phyloP scores from a whole-genome alignment of 257 asterid species.

The Cinchona pubescens region DNA sequence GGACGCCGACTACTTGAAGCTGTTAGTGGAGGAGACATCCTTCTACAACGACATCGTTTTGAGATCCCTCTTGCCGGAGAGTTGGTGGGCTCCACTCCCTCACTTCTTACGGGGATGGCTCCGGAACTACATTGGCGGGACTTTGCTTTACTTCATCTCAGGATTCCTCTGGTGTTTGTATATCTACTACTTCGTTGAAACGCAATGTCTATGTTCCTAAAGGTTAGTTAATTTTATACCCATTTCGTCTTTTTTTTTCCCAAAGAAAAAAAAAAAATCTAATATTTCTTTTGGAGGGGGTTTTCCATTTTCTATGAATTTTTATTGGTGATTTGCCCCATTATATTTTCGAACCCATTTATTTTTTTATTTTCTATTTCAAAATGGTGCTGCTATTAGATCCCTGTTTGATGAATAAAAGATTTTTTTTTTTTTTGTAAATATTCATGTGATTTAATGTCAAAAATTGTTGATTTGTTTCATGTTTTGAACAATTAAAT shows the following conservation, averaged over 20 bases:
- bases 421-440: not conserved
- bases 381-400: not conserved
- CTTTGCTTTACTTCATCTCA: slow-evolving; percentile 56
- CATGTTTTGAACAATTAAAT: not conserved
- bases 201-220: slow-evolving; percentile 67
- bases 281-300: not conserved
- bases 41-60: slow-evolving; percentile 75
- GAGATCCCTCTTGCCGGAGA: slow-evolving; percentile 55
- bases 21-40: slow-evolving; percentile 72
- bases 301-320: not conserved
- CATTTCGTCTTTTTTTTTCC: not conserved
- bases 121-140: slow-evolving; percentile 78
- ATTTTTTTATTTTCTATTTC: not conserved
- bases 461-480: not conserved
- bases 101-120: slow-evolving; percentile 78
- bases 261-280: not conserved
- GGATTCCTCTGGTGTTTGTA: slow-evolving; percentile 77
- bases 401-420: not conserved
- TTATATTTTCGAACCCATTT: not conserved
- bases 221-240: slow-evolving; percentile 30
- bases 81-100: slow-evolving; percentile 57
- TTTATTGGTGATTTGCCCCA: not conserved
- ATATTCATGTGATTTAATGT: not conserved
- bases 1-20: slow-evolving; percentile 34
- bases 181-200: slow-evolving; percentile 76